Percentiles rank a stretch among this genome's conserved stretches.
These are phyloP conservation scores for Wickerhamiella siamensis DNA, from an alignment of 805 yeast species.

Conservation along the genomic window DNA sequence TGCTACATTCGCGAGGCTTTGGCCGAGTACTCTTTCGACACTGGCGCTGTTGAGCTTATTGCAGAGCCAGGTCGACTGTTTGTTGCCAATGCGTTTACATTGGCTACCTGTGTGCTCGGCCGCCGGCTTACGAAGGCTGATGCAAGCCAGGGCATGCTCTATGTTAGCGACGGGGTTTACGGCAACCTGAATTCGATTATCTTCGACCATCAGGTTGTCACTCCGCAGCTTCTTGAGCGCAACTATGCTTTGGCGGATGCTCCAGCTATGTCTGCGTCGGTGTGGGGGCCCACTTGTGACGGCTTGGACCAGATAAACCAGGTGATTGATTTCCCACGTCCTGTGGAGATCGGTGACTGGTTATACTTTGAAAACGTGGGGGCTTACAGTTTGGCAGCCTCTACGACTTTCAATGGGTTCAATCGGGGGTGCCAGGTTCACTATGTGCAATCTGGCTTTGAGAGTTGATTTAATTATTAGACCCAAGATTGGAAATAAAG, in stretches of 20 bases:
- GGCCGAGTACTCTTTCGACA: conserved; percentile 28
- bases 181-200: conserved; percentile 90
- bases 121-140: conserved; percentile 41
- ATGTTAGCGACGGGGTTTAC: conserved; percentile 88
- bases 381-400: conserved; percentile 85
- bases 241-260: conserved; percentile 24
- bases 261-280: conserved; percentile 29
- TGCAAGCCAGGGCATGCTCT: conserved; percentile 38
- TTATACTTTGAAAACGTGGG: conserved; percentile 69
- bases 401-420: conserved; percentile 90
- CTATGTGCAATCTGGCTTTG: conserved; percentile 39
- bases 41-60: conserved; percentile 40
- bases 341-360: conserved; percentile 83
- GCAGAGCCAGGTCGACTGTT: conserved; percentile 93
- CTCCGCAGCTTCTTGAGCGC: conserved; percentile 42
- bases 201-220: conserved; percentile 79
- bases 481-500: too few species aligned
- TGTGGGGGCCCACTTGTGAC: conserved; percentile 99
- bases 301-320: conserved; percentile 74
- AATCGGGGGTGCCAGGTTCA: conserved; percentile 43
- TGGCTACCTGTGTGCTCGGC: conserved; percentile 79
- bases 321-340: conserved; percentile 38
- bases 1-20: conserved; percentile 41
- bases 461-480: too few species aligned
- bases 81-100: conserved; percentile 71